Percentiles rank a stretch among this genome's conserved stretches.
Evolutionary conservation across 331 rosid species (phyloP).

Genomic region (Prunus yedoensis): DNA sequence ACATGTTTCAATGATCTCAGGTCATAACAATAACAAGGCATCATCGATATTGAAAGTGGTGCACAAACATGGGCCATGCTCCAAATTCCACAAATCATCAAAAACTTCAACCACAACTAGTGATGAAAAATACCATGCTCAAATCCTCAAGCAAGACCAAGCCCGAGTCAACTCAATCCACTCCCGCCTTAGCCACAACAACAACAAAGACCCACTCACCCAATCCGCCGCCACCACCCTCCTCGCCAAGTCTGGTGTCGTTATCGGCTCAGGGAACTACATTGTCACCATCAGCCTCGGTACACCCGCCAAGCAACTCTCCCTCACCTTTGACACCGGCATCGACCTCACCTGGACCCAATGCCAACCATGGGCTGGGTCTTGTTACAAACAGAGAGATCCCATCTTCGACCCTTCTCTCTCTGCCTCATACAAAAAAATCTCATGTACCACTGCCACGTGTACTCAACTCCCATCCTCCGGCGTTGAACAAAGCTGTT

Average conservation of each 20-base stretch:
- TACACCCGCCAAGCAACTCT: slow-evolving; percentile 48
- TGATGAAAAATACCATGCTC: neutral
- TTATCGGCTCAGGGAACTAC: slow-evolving; percentile 49
- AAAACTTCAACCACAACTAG: neutral
- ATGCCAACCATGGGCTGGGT: slow-evolving; percentile 52
- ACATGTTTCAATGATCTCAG: neutral
- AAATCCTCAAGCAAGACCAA: slow-evolving; percentile 28
- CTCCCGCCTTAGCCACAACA: neutral
- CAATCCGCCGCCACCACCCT: slow-evolving; percentile 6
- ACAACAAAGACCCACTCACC: slow-evolving; percentile 8
- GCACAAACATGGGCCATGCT: slow-evolving; percentile 36
- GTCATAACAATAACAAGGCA: neutral
- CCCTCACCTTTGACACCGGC: slow-evolving; percentile 63
- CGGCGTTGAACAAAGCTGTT: neutral
- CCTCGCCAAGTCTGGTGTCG: slow-evolving; percentile 29
- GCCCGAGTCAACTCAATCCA: slow-evolving; percentile 33
- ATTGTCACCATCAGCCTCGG: slow-evolving; percentile 62
- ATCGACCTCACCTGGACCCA: slow-evolving; percentile 82
- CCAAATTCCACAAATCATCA: neutral
- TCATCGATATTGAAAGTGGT: slow-evolving; percentile 13
- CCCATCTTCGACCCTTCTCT: slow-evolving; percentile 47
- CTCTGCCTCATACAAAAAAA: slow-evolving; percentile 42
- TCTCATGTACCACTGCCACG: slow-evolving; percentile 32
- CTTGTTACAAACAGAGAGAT: slow-evolving; percentile 58
- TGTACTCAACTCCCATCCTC: slow-evolving; percentile 20